Percentiles rank a stretch among this genome's conserved stretches.
These are phyloP conservation scores for Saturnispora kantuleensis DNA, from an alignment of 805 yeast genomes.

Conservation along the genomic window DNA sequence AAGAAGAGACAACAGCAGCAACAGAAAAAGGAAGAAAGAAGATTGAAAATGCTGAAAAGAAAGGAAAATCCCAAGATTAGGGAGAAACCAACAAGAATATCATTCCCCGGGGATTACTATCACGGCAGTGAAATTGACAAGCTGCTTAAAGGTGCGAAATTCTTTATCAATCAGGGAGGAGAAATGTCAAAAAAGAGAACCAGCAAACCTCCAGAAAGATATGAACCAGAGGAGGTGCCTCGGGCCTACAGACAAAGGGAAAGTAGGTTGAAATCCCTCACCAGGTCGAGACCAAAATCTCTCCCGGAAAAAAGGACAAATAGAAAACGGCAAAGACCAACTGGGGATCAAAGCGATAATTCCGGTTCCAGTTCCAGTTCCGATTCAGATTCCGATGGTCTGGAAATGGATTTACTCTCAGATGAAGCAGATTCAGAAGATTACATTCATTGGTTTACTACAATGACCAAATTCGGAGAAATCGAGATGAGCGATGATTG, in stretches of 20 bases:
- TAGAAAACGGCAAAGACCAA: too few relatives aligned
- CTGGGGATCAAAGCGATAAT: too few relatives aligned
- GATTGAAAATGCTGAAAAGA: conserved; percentile 1
- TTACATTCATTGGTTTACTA: conserved; percentile 18
- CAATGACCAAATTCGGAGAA: conserved; percentile 12
- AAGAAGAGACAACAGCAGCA: conserved; percentile 1
- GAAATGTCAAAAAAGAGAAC: conserved; percentile 15
- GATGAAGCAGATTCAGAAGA: conserved; percentile 1
- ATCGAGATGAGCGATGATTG: conserved; percentile 9
- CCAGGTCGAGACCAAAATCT: not conserved
- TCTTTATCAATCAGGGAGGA: conserved; percentile 19
- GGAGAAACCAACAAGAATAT: conserved; percentile 1
- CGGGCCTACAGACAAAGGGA: conserved; percentile 3
- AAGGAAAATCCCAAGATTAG: not conserved
- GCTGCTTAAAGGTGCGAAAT: conserved; percentile 19
- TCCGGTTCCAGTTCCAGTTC: too few relatives aligned
- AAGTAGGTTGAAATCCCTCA: not conserved
- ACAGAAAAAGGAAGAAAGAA: conserved; percentile 5
- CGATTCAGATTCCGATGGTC: too few relatives aligned
- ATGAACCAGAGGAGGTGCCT: conserved; percentile 12
- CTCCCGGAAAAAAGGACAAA: not conserved
- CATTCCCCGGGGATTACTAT: conserved; percentile 2
- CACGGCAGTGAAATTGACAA: conserved; percentile 10
- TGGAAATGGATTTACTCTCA: too few relatives aligned
- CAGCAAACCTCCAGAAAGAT: conserved; percentile 18